Conservation (phyloP, 2,329 filamentous ascomycete genomes). For the Hypoxylon sp. region DNA sequence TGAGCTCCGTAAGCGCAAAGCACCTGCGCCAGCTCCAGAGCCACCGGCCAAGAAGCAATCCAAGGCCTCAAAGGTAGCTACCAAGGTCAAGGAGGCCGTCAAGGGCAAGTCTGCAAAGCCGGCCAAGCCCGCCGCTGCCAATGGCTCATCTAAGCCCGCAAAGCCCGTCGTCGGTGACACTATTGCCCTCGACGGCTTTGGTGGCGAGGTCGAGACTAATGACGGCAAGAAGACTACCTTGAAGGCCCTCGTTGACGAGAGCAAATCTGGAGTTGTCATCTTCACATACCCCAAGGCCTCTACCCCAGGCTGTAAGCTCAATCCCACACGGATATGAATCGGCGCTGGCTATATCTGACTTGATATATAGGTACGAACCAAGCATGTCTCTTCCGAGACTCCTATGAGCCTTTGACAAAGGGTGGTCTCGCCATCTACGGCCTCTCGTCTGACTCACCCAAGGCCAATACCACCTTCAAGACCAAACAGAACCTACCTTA, state of each 20-base stretch:
- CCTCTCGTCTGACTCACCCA: constrained; percentile 87
- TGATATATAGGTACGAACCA: constrained; percentile 83
- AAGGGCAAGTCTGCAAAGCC: constrained; percentile 51
- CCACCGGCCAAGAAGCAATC: constrained; percentile 61
- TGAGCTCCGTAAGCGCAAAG: constrained; percentile 63
- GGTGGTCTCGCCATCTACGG: constrained; percentile 91
- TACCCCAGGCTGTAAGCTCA: constrained; percentile 90
- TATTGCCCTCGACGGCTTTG: constrained; percentile 72
- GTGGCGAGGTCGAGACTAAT: constrained; percentile 85
- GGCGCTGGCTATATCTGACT: constrained; percentile 39
- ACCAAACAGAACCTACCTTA: constrained; percentile 93
- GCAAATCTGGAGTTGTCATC: constrained; percentile 87
- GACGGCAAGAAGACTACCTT: constrained; percentile 86
- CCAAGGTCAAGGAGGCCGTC: constrained; percentile 58
- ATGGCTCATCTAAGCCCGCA: constrained; percentile 55
- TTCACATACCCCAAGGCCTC: constrained; percentile 97
- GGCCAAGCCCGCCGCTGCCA: constrained; percentile 50
- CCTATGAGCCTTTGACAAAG: constrained; percentile 80
- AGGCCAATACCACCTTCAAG: constrained; percentile 93
- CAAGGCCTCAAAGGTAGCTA: constrained; percentile 57
- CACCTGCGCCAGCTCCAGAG: constrained; percentile 58
- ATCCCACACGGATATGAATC: constrained; percentile 20
- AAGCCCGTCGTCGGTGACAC: constrained; percentile 69
- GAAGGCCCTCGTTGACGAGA: constrained; percentile 84
- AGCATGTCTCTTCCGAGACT: constrained; percentile 93